Base-by-base conservation (phyloP, 345 rosid species). In the Dipteronia dyeriana region DNA sequence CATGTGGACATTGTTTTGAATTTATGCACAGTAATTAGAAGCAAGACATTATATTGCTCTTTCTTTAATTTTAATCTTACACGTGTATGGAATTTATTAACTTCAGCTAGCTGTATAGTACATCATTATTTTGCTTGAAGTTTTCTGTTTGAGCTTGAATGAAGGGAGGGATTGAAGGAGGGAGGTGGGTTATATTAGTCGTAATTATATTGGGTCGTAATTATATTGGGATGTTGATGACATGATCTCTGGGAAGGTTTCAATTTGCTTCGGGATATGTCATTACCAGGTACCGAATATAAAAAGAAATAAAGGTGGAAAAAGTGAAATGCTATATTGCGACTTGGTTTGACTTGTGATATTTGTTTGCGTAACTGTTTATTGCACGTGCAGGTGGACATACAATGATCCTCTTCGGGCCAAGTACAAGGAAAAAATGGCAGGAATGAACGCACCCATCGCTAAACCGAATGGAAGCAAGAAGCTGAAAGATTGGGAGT, bases 401-500 rank as follows among this genome's bases (percentile, higher is more conserved):
- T 84, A 76, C 39, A 90, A 88, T 62, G 94, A 87, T 82, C 88
- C 90, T 63, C 88, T 92, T 78, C 91, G 94, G 12, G 91, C 91
- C 10, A 92, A 90, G 81, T 90, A 92, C 84, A 88, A 92, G 63
- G 86, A 85, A 73, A 88, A 92, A 81, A 92, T 89, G 94, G 97
- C 93, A 66, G 97, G 89, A 17, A 79, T 92, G 90, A 86, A 87
- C 79, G 86, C 82, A 19, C 84, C 91, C 3, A 87, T 92, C 25
- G 84, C 76, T 19, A 92, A 87, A 88, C 97, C 93, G 56, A 88
- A 83, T 81, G 97, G 94, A 78, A 92, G 88, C 86, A 92, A 88
- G 90, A 92, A 89, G 86, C 80, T 91, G 85, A 91, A 91, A 83
- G 93, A 88, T 72, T 90, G 93, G 93, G 90, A 85, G 29, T 71